These are phyloP conservation scores for Nelumbo lutea DNA, from an alignment of 164 flowering plant genomes.

Conservation along the genomic window DNA sequence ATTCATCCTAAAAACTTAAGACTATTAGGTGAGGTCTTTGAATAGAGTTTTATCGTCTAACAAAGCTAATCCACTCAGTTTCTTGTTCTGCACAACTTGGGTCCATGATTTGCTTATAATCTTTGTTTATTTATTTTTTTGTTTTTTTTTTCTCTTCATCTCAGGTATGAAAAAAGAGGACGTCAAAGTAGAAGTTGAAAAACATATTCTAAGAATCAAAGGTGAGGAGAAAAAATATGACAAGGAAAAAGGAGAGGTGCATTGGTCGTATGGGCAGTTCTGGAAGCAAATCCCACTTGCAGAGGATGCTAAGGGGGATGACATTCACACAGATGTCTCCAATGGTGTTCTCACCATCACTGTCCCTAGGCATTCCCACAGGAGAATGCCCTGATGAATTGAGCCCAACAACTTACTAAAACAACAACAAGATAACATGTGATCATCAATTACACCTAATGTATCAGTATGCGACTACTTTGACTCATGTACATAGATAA, in stretches of 20 bases:
- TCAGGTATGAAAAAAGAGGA: neutral
- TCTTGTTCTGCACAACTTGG: too few relatives aligned
- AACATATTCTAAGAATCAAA: neutral
- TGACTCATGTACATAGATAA: too few relatives aligned
- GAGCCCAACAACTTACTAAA: too few relatives aligned
- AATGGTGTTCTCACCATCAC: neutral
- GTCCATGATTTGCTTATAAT: too few relatives aligned
- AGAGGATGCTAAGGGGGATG: neutral
- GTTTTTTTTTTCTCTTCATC: neutral
- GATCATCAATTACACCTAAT: too few relatives aligned
- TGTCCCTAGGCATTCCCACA: neutral
- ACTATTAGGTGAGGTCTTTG: too few relatives aligned
- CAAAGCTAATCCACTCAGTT: too few relatives aligned
- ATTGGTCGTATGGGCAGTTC: slow-evolving; percentile 4
- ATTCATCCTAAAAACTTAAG: too few relatives aligned
- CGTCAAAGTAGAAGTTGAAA: neutral
- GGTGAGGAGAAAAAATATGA: neutral
- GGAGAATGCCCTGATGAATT: neutral
- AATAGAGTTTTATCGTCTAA: too few relatives aligned
- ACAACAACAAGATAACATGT: too few relatives aligned
- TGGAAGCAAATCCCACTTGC: slow-evolving; percentile 1
- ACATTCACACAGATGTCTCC: neutral
- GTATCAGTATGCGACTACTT: too few relatives aligned
- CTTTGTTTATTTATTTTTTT: neutral
- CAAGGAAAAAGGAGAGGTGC: neutral